Conservation (phyloP, 164 flowering plant species). For the Chimonanthus praecox region DNA sequence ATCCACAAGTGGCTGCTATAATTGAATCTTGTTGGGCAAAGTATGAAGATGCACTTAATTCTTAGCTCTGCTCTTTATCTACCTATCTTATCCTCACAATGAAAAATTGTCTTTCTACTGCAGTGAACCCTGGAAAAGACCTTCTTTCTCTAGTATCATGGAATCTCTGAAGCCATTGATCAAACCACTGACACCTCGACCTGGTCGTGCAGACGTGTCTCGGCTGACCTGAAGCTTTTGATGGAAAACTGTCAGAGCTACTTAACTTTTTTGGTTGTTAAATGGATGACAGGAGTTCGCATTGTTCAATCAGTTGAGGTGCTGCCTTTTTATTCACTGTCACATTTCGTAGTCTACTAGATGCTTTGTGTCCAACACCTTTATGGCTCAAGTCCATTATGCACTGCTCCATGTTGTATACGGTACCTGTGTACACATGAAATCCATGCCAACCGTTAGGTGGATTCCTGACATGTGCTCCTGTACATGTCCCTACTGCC, state of each 20-base stretch:
- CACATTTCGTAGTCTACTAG: background rate
- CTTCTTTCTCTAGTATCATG: slow-evolving; percentile 74
- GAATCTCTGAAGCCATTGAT: slow-evolving; percentile 55
- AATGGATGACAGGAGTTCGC: slow-evolving; percentile 13
- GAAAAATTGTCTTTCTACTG: slow-evolving; percentile 9
- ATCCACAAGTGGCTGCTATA: slow-evolving; percentile 61
- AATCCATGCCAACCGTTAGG: background rate
- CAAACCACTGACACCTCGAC: slow-evolving; percentile 45
- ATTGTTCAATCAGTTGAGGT: slow-evolving; percentile 28
- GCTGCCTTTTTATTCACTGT: background rate
- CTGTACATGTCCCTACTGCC: no score
- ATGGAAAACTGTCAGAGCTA: slow-evolving; percentile 5
- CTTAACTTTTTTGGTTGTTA: slow-evolving; percentile 24
- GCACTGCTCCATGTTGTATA: background rate
- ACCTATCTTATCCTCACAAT: background rate
- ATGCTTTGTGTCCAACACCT: background rate
- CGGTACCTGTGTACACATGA: background rate
- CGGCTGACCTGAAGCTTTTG: slow-evolving; percentile 28
- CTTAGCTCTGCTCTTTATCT: background rate
- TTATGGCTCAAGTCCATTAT: background rate
- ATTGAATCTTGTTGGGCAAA: slow-evolving; percentile 83
- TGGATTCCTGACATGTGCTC: background rate
- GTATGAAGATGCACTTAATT: slow-evolving; percentile 30
- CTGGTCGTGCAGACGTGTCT: slow-evolving; percentile 32
- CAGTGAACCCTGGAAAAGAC: slow-evolving; percentile 91